These are phyloP conservation scores for Penicillium janthinellum DNA, from an alignment of 2,329 filamentous ascomycete genomes.

Conservation along the genomic window DNA sequence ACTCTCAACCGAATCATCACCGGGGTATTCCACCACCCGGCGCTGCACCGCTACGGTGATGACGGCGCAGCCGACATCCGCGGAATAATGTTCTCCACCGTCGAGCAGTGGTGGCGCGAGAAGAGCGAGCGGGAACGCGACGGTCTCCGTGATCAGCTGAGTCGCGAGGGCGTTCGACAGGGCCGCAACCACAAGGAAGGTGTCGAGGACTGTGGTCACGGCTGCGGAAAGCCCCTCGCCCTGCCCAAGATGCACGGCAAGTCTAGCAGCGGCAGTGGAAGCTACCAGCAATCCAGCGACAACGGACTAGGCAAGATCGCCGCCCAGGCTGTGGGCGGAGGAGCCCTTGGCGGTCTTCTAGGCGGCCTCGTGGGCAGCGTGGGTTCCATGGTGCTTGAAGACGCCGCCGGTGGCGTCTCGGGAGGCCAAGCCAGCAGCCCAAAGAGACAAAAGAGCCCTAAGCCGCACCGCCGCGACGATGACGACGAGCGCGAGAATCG, in stretches of 20 bases:
- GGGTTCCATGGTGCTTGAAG: constrained; percentile 65
- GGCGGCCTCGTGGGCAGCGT: constrained; percentile 64
- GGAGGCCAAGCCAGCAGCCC: constrained; percentile 9
- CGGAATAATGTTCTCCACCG: constrained; percentile 73
- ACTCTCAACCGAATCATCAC: constrained; percentile 75
- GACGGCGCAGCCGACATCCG: constrained; percentile 75
- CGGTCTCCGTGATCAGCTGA: constrained; percentile 72
- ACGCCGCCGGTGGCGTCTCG: constrained; percentile 31
- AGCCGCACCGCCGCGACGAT: constrained; percentile 6
- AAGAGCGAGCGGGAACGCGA: constrained; percentile 65
- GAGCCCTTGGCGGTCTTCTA: constrained; percentile 69
- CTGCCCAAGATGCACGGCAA: constrained; percentile 62
- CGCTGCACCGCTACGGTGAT: constrained; percentile 68
- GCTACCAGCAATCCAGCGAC: constrained; percentile 19
- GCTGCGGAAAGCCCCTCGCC: constrained; percentile 76
- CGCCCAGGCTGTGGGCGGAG: constrained; percentile 63
- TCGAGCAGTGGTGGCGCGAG: constrained; percentile 79
- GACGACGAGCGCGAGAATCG: constrained; percentile 9
- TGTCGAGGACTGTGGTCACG: constrained; percentile 80
- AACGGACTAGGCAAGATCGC: constrained; percentile 54
- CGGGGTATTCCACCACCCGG: constrained; percentile 86
- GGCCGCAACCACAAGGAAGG: constrained; percentile 86
- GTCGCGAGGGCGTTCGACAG: constrained; percentile 72
- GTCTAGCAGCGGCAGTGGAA: constrained; percentile 22
- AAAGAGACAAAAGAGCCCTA: constrained; percentile 6